Evolutionary conservation across 2,329 filamentous ascomycete genomes (phyloP).

Genomic region (Epichloe bromicola): DNA sequence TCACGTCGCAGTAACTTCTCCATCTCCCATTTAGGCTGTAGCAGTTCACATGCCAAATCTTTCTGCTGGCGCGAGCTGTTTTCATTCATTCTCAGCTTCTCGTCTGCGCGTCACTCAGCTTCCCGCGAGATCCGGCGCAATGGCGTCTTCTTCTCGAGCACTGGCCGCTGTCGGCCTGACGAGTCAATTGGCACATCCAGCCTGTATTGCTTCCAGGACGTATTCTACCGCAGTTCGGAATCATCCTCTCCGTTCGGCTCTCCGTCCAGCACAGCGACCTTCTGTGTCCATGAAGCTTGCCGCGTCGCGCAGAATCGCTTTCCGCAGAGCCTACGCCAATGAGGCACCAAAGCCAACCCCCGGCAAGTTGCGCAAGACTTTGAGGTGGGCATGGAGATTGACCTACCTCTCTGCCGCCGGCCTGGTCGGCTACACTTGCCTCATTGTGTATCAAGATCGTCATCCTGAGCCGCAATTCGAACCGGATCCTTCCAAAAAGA

Average conservation of each 20-base stretch:
- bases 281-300: conserved; percentile 22
- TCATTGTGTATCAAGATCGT: conserved; percentile 70
- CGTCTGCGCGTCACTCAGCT: neutral
- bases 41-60: neutral
- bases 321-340: conserved; percentile 38
- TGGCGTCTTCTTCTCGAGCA: conserved; percentile 34
- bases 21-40: neutral
- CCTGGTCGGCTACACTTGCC: conserved; percentile 58
- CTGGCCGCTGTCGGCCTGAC: conserved; percentile 23
- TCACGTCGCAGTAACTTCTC: neutral
- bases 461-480: conserved; percentile 68
- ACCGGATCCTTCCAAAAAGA: conserved; percentile 91
- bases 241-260: conserved; percentile 10
- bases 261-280: conserved; percentile 15
- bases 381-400: conserved; percentile 74
- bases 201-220: conserved; percentile 19
- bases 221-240: conserved; percentile 21
- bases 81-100: neutral
- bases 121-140: conserved; percentile 13
- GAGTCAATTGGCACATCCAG: conserved; percentile 16
- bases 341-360: conserved; percentile 35
- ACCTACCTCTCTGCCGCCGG: conserved; percentile 64
- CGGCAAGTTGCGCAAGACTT: conserved; percentile 50
- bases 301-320: conserved; percentile 25
- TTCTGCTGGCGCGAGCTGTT: neutral